phyloP scores from a whole-genome alignment of 176 grass and related monocot genomes.

The Leersia perrieri region DNA sequence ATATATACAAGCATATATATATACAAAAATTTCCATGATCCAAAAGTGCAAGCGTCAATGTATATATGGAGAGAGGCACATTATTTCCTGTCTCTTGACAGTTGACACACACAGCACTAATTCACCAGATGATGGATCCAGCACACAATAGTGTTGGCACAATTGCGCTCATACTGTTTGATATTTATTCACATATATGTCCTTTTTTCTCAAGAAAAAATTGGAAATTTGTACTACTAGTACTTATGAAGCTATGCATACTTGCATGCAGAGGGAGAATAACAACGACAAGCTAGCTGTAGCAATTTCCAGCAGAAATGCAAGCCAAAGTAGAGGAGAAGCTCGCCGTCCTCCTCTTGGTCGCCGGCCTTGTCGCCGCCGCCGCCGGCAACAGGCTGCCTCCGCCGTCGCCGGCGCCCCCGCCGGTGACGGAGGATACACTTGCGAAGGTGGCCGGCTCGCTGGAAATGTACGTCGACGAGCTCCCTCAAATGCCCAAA shows the following conservation, averaged over 20 bases:
- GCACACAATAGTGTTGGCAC: background rate
- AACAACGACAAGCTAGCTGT: background rate
- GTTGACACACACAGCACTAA: slow-evolving; percentile 6
- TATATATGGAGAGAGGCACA: background rate
- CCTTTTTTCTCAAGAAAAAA: background rate
- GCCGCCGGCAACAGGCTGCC: background rate
- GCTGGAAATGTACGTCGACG: slow-evolving; percentile 70
- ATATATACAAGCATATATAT: background rate
- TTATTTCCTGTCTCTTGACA: background rate
- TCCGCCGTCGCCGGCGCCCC: background rate
- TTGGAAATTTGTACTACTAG: background rate
- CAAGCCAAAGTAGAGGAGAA: background rate
- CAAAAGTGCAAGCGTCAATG: background rate
- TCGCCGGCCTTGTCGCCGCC: slow-evolving; percentile 15
- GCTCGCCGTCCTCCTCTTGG: slow-evolving; percentile 25
- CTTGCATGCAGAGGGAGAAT: slow-evolving; percentile 14
- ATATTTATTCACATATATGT: background rate
- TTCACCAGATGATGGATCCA: background rate
- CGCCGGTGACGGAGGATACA: slow-evolving; percentile 33
- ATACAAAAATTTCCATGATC: background rate
- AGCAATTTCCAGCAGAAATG: slow-evolving; percentile 1
- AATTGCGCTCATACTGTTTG: too few species aligned
- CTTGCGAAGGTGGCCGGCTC: slow-evolving; percentile 51
- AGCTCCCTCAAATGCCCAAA: slow-evolving; percentile 71
- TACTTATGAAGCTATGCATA: background rate